Conservation (phyloP, 2,329 filamentous ascomycete genomes). For the Penicillium sp. region DNA sequence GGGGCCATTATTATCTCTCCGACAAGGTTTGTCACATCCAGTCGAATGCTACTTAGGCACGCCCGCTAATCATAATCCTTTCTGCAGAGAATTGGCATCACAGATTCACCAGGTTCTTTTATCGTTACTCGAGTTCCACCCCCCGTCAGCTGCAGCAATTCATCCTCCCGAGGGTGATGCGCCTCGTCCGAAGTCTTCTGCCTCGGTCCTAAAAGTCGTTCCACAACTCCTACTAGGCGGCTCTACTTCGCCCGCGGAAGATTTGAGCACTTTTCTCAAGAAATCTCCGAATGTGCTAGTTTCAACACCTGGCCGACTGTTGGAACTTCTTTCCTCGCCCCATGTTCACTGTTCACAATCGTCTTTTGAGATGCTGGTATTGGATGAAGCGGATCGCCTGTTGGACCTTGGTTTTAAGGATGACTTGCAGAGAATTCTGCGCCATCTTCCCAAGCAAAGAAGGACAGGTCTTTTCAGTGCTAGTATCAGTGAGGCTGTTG, state of each 20-base stretch:
- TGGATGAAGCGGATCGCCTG: constrained; percentile 92
- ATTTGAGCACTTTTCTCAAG: constrained; percentile 80
- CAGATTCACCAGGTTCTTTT: constrained; percentile 85
- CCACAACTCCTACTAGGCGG: constrained; percentile 89
- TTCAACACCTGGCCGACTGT: constrained; percentile 83
- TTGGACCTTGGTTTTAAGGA: constrained; percentile 93
- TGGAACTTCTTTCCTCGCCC: constrained; percentile 82
- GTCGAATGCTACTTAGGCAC: neutral
- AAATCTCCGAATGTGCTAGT: constrained; percentile 86
- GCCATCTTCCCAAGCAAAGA: constrained; percentile 84
- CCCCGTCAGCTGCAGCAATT: constrained; percentile 63
- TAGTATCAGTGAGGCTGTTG: constrained; percentile 91
- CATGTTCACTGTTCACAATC: constrained; percentile 87
- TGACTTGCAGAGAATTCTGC: constrained; percentile 82
- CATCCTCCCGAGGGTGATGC: constrained; percentile 47
- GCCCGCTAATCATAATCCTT: neutral
- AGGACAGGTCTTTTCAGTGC: constrained; percentile 93
- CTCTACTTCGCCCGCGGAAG: constrained; percentile 77
- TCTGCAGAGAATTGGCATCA: constrained; percentile 73
- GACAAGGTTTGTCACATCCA: constrained; percentile 54
- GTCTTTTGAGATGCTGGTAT: constrained; percentile 85
- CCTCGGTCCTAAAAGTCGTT: constrained; percentile 62
- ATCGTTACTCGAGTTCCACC: constrained; percentile 79
- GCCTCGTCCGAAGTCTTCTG: constrained; percentile 40
- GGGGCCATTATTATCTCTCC: constrained; percentile 90